Conservation (phyloP, 2,329 filamentous ascomycete genomes). For the Nemania sp. region DNA sequence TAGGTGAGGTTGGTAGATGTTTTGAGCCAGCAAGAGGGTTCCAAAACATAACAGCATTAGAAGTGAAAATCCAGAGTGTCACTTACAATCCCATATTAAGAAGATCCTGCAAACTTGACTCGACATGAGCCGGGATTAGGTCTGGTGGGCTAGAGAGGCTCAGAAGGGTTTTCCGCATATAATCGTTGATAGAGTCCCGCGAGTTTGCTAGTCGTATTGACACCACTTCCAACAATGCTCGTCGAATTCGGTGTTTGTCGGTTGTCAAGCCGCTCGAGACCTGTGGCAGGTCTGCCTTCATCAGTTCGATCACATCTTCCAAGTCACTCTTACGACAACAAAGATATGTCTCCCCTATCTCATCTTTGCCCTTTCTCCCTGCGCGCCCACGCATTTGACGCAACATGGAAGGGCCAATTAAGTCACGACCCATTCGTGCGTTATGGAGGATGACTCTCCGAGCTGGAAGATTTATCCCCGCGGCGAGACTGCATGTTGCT, state of each 20-base stretch:
- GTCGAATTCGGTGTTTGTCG: slow-evolving; percentile 69
- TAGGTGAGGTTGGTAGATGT: not conserved
- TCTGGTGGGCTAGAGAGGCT: slow-evolving; percentile 58
- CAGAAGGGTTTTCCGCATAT: slow-evolving; percentile 69
- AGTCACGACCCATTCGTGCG: slow-evolving; percentile 74
- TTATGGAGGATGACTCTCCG: slow-evolving; percentile 76
- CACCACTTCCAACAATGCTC: slow-evolving; percentile 74
- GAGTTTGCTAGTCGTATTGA: slow-evolving; percentile 70
- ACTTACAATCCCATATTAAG: slow-evolving; percentile 53
- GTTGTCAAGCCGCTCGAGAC: slow-evolving; percentile 71
- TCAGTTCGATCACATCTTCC: slow-evolving; percentile 69
- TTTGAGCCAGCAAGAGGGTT: not conserved
- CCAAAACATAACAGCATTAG: not conserved
- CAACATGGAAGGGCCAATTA: slow-evolving; percentile 79
- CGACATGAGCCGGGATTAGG: slow-evolving; percentile 57
- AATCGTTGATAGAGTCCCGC: slow-evolving; percentile 67
- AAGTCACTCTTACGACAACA: slow-evolving; percentile 72
- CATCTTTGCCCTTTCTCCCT: slow-evolving; percentile 78
- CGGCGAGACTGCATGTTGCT: slow-evolving; percentile 79
- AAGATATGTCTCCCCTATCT: slow-evolving; percentile 76
- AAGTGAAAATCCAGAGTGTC: not conserved
- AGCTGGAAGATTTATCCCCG: slow-evolving; percentile 76
- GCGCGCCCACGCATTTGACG: slow-evolving; percentile 81
- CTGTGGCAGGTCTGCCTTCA: slow-evolving; percentile 73
- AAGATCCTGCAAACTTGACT: slow-evolving; percentile 64